These are phyloP conservation scores for Allium fistulosum DNA, from an alignment of 106 monocot species.

Conservation along the genomic window DNA sequence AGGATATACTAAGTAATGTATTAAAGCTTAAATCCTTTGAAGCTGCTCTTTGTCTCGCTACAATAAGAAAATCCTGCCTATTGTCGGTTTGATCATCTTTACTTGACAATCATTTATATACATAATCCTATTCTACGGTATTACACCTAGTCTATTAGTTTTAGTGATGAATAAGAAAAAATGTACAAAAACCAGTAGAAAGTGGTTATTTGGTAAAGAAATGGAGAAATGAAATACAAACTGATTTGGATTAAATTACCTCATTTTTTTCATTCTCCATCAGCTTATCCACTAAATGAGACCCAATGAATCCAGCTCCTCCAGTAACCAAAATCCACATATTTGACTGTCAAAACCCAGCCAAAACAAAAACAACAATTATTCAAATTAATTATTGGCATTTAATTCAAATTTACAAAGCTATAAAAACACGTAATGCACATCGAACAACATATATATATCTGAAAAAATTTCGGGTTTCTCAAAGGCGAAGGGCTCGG, in stretches of 20 bases:
- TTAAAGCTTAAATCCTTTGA: too few species aligned
- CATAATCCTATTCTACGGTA: too few species aligned
- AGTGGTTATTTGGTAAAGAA: not conserved
- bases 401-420: not conserved
- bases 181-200: too few species aligned
- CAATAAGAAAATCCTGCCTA: too few species aligned
- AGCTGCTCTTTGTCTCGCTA: too few species aligned
- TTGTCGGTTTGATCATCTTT: too few species aligned
- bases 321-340: constrained; percentile 19
- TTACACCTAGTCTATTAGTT: too few species aligned
- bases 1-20: too few species aligned
- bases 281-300: constrained; percentile 82
- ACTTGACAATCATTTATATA: too few species aligned
- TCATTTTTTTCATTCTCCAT: constrained; percentile 97
- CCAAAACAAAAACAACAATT: not conserved
- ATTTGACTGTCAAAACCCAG: constrained; percentile 12
- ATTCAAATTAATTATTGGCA: not conserved
- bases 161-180: too few species aligned
- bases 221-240: not conserved
- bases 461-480: constrained; percentile 16
- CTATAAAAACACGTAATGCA: not conserved
- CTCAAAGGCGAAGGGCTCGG: constrained; percentile 17
- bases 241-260: constrained; percentile 18
- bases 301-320: constrained; percentile 62
- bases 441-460: not conserved